These are phyloP conservation scores for Alliaria petiolata DNA, from an alignment of 345 rosid genomes.

Conservation along the genomic window DNA sequence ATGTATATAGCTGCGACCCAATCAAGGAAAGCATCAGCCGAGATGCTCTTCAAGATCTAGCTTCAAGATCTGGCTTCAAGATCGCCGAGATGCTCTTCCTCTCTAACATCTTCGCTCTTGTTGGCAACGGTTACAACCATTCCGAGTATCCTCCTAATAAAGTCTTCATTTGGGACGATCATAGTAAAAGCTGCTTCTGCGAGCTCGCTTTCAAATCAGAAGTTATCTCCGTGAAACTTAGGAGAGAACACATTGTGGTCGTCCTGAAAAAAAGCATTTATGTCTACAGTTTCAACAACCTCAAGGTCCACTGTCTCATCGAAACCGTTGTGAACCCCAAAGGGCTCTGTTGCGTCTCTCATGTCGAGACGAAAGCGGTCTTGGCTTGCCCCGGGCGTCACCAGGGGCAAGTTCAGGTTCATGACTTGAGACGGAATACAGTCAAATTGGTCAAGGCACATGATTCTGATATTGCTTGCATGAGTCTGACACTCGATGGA, in stretches of 20 bases:
- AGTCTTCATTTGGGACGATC: slow-evolving; percentile 82
- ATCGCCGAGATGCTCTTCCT: slow-evolving; percentile 87
- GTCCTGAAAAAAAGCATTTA: slow-evolving; percentile 74
- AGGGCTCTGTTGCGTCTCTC: slow-evolving; percentile 85
- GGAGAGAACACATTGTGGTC: slow-evolving; percentile 58
- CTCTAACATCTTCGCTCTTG: slow-evolving; percentile 73
- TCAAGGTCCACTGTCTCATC: slow-evolving; percentile 57
- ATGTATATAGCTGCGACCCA: slow-evolving; percentile 64
- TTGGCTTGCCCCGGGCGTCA: slow-evolving; percentile 82
- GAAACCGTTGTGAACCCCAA: slow-evolving; percentile 60
- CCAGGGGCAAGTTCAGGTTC: slow-evolving; percentile 73
- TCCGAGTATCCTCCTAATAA: slow-evolving; percentile 68
- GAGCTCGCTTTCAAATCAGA: slow-evolving; percentile 70
- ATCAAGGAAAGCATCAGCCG: slow-evolving; percentile 60
- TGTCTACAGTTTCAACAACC: slow-evolving; percentile 53
- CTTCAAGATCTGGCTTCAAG: slow-evolving; percentile 64
- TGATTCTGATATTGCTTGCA: slow-evolving; percentile 62
- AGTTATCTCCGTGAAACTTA: slow-evolving; percentile 61
- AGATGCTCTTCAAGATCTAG: slow-evolving; percentile 53
- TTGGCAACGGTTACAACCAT: slow-evolving; percentile 44
- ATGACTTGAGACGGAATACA: slow-evolving; percentile 64
- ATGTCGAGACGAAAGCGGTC: slow-evolving; percentile 45
- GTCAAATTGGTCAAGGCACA: slow-evolving; percentile 65
- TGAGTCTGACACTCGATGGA: slow-evolving; percentile 74
- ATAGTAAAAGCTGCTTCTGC: slow-evolving; percentile 52